Conservation (phyloP, 257 asterid genomes). For the Primulina tabacum region DNA sequence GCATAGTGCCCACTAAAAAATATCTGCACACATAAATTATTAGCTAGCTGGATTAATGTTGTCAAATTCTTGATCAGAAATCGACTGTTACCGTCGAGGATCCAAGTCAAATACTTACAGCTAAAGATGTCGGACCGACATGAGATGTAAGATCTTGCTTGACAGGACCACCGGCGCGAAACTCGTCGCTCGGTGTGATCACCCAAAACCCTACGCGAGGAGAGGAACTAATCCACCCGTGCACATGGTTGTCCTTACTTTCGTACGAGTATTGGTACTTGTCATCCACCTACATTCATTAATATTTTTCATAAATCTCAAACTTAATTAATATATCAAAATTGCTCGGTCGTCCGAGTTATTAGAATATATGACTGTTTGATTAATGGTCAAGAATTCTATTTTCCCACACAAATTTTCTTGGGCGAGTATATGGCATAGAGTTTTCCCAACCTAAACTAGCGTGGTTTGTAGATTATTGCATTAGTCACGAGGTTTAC, state of each 20-base stretch:
- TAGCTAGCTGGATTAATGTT: neutral
- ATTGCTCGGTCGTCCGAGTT: no score
- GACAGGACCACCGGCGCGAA: slow-evolving; percentile 56
- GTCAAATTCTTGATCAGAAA: no score
- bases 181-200: slow-evolving; percentile 64
- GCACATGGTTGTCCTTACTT: slow-evolving; percentile 50
- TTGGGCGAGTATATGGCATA: no score
- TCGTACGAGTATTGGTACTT: slow-evolving; percentile 64
- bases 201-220: slow-evolving; percentile 57
- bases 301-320: neutral
- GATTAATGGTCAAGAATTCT: no score
- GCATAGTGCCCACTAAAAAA: slow-evolving; percentile 59
- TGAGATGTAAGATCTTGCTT: slow-evolving; percentile 68
- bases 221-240: slow-evolving; percentile 60
- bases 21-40: slow-evolving; percentile 23
- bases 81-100: neutral
- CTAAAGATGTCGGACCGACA: slow-evolving; percentile 51
- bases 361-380: no score
- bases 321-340: no score
- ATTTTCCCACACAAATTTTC: no score
- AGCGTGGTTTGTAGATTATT: no score
- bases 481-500: no score
- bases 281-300: slow-evolving; percentile 54
- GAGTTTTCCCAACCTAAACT: no score
- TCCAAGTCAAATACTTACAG: slow-evolving; percentile 27